Percentiles rank a stretch among this genome's conserved stretches.
Evolutionary conservation across 179 eudicot genomes (phyloP).

Genomic region (Carnegiea gigantea): DNA sequence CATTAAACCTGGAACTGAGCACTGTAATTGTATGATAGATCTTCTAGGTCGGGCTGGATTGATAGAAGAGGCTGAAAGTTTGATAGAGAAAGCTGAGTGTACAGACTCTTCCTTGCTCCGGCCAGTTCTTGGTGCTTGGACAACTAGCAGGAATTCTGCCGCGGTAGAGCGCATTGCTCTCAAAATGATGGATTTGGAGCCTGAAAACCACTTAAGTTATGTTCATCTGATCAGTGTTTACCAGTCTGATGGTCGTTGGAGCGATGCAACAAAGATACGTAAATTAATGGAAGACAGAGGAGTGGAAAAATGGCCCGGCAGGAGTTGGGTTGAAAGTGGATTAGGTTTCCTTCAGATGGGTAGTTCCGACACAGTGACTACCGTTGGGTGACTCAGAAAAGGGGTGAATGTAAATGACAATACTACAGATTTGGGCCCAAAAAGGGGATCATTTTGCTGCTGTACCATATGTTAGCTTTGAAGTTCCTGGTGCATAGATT

Average conservation of each 20-base stretch:
- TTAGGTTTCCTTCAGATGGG: slow-evolving; percentile 10
- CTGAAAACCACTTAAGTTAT: slow-evolving; percentile 56
- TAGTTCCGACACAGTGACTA: neutral
- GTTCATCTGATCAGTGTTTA: slow-evolving; percentile 58
- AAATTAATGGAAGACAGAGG: slow-evolving; percentile 55
- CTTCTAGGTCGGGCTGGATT: slow-evolving; percentile 77
- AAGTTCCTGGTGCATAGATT: no score
- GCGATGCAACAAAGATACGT: slow-evolving; percentile 54
- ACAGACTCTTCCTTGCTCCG: slow-evolving; percentile 50
- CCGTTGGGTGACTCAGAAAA: neutral
- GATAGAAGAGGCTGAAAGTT: slow-evolving; percentile 58
- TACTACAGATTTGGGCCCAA: no score
- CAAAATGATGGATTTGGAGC: slow-evolving; percentile 57
- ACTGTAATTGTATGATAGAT: slow-evolving; percentile 73
- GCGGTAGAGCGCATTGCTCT: slow-evolving; percentile 65
- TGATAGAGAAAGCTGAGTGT: slow-evolving; percentile 54
- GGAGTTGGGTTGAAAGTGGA: slow-evolving; percentile 57
- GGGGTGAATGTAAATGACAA: no score
- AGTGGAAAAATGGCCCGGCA: slow-evolving; percentile 65
- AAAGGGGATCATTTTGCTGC: no score
- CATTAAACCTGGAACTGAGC: slow-evolving; percentile 58
- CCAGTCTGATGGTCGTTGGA: slow-evolving; percentile 66
- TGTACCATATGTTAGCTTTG: no score
- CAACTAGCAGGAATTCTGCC: slow-evolving; percentile 53
- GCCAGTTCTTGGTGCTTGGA: slow-evolving; percentile 74